Evolutionary conservation across 169 alveolate species (phyloP), one percentile per base, ranked within the genome.

Genomic region (Plasmodium knowlesi): DNA sequence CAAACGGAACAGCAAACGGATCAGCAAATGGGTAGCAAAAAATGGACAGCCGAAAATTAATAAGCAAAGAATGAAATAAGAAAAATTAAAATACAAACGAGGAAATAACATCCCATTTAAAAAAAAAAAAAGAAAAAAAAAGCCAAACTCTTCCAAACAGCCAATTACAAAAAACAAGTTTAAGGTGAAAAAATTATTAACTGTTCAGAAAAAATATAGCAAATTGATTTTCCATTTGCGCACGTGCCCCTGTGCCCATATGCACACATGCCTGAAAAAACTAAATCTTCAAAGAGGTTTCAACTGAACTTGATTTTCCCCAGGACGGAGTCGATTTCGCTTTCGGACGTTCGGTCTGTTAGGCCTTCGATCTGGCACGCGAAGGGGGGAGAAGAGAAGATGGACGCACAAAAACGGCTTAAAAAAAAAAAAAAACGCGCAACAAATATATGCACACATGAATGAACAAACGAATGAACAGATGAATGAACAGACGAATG

Each of bases 221-320:
- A 67, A 19, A 67, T 2, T 19, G 22, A 50, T 16, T 50, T 50
- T 9, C 61, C 61, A 50, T 50, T 50, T 50, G 8, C 22, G 61
- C 61, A 67, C 22, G n/a, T 4, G 39, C 30, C 32, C 14, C 37
- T 67, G 6, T 22, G 76, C 39, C 41, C 30, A 67, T 67, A 22
- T n/a, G 76, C 37, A 67, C 76, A 25, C 41, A 25, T 67, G 41
- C 76, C 39, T 22, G 41, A 67, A 2, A 67, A 67, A 1, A 19
- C 14, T 25, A 8, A 5, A 67, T 67, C 76, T 67, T 67, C 76
- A 67, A 67, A 54, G 34, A 41, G 25, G 32, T 30, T 54, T 86
- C 70, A 85, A 76, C 70, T 86, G 81, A 86, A 86, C 81, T 86
- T 89, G 30, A 89, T 89, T 89, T 89, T 89, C 50, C 94, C 94